A percentile compares a stretch with the other conserved stretches of the same genome.
phyloP scores from a whole-genome alignment of 2,329 filamentous ascomycete species.

The Trichoderma hamatum region DNA sequence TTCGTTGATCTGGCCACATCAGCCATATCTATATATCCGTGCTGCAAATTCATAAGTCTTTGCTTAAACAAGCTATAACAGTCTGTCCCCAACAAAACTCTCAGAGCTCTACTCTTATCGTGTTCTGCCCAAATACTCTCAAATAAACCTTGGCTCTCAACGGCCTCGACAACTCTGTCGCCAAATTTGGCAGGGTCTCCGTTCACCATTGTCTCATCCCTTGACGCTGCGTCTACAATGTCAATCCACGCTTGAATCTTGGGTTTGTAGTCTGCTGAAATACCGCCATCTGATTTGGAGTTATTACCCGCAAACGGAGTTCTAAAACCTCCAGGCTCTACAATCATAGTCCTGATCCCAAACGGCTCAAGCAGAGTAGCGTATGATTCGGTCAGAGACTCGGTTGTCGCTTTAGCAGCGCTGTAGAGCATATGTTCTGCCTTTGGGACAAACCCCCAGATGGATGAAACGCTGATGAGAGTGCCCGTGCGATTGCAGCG shows the following conservation, averaged over 20 bases:
- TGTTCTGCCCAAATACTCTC: background rate
- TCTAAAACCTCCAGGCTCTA: conserved; percentile 55
- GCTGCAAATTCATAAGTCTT: background rate
- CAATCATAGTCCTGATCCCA: conserved; percentile 47
- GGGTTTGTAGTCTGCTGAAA: conserved; percentile 11
- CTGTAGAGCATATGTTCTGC: conserved; percentile 49
- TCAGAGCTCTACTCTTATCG: conserved; percentile 10
- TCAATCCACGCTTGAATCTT: conserved; percentile 14
- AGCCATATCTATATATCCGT: conserved; percentile 1
- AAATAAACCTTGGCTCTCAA: conserved; percentile 11
- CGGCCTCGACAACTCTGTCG: conserved; percentile 12
- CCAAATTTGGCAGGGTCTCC: conserved; percentile 14
- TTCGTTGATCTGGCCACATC: conserved; percentile 2
- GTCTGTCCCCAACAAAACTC: conserved; percentile 3
- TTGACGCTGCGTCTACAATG: background rate
- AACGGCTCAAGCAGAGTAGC: conserved; percentile 48
- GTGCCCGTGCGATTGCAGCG: conserved; percentile 40
- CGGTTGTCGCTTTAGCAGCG: conserved; percentile 50
- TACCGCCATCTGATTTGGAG: conserved; percentile 11
- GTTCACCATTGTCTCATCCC: background rate
- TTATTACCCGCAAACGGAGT: conserved; percentile 36
- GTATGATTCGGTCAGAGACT: conserved; percentile 48
- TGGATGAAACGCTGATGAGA: conserved; percentile 51
- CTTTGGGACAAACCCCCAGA: conserved; percentile 46
- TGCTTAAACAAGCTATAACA: background rate